Conservation (phyloP, 352 stramenopile genomes). For the Globisporangium irregulare region DNA sequence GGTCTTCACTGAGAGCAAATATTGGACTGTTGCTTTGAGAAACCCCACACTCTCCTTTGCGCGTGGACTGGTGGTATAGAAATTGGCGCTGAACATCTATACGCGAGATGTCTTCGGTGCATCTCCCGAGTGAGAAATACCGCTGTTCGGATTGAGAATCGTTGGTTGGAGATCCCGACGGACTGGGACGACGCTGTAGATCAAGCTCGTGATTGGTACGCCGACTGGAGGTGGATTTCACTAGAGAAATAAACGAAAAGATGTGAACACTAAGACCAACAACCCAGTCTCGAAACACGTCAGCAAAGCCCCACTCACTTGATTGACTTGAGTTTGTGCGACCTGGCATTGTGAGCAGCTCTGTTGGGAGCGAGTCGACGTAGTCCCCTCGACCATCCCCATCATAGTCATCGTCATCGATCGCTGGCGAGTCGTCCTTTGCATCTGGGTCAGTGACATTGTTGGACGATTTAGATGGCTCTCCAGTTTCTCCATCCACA, state of each 20-base stretch:
- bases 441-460: not conserved
- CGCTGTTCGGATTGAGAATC: not conserved
- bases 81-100: not conserved
- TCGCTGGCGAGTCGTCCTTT: not conserved
- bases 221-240: conserved; percentile 9
- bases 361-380: not conserved
- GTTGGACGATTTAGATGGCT: not conserved
- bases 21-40: not conserved
- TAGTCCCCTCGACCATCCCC: not conserved
- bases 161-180: conserved; percentile 8
- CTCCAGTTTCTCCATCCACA: not conserved
- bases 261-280: too few species aligned
- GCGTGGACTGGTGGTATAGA: not conserved
- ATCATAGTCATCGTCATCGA: not conserved
- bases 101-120: not conserved
- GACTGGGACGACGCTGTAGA: not conserved
- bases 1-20: not conserved
- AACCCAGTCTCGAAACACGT: not conserved
- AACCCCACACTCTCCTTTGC: not conserved
- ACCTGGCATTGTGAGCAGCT: not conserved
- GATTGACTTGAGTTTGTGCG: conserved; percentile 13
- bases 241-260: not conserved
- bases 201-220: conserved; percentile 4
- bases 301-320: conserved; percentile 6
- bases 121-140: not conserved